phyloP scores from a whole-genome alignment of 352 stramenopile genomes.

The Phytophthora gonapodyides region DNA sequence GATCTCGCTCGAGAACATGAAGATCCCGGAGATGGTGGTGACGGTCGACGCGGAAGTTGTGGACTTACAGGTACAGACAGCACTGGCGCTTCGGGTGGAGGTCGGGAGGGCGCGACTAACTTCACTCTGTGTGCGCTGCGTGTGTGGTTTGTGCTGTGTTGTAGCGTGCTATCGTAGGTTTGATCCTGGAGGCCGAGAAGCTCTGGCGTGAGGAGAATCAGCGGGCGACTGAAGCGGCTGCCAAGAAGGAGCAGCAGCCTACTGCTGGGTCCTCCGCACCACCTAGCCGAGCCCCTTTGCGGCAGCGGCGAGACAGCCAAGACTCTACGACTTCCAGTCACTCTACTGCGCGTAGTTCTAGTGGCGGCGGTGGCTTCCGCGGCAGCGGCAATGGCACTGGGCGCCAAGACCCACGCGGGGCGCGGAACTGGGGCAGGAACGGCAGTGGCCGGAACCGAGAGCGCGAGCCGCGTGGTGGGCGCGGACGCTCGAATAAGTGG shows the following conservation, averaged over 20 bases:
- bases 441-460: slow-evolving; percentile 34
- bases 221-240: slow-evolving; percentile 15
- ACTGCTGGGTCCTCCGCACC: slow-evolving; percentile 12
- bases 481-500: slow-evolving; percentile 42
- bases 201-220: slow-evolving; percentile 63
- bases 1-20: slow-evolving; percentile 70
- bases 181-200: slow-evolving; percentile 76
- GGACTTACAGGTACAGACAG: slow-evolving; percentile 48
- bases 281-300: slow-evolving; percentile 20
- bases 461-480: slow-evolving; percentile 37
- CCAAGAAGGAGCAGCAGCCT: slow-evolving; percentile 31
- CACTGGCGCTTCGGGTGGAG: slow-evolving; percentile 7
- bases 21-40: slow-evolving; percentile 73
- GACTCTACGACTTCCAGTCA: slow-evolving; percentile 45
- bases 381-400: slow-evolving; percentile 21
- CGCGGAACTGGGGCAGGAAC: slow-evolving; percentile 33
- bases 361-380: slow-evolving; percentile 22
- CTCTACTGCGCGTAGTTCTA: slow-evolving; percentile 47
- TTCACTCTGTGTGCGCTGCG: slow-evolving; percentile 1
- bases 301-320: slow-evolving; percentile 38
- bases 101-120: slow-evolving; percentile 8
- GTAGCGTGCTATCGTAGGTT: slow-evolving; percentile 65
- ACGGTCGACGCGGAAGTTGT: slow-evolving; percentile 51
- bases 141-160: slow-evolving; percentile 9
- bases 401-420: slow-evolving; percentile 31